Base-by-base conservation (phyloP, 73 alveolate genomes). In the Paramecium caudatum region DNA sequence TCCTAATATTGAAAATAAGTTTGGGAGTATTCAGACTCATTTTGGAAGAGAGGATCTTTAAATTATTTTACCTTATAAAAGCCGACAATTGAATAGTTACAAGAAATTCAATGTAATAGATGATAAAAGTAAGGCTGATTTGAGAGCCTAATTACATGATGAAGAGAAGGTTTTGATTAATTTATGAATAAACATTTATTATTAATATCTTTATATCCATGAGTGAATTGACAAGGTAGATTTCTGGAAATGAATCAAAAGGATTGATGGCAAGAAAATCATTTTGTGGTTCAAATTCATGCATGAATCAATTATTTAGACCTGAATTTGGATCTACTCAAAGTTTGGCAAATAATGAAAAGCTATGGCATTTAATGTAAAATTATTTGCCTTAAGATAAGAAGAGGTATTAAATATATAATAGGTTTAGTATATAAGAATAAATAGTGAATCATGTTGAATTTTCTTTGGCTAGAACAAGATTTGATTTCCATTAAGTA, bases 401-500 rank as follows among this genome's bases (percentile, higher is more conserved):
- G 61, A 74, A 74, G 55, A 74, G 65, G 88, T 74, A 74, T 74
- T 41, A 15, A 65, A 32, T 12, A 16, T 34, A 99, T 61, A 13
- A 86, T 10, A 62, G 34, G 16, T 47, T 41, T 41, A 63, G 85
- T 23, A 61, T 91, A 30, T 61, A 85, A 47, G 85, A 83, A 19
- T 34, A 81, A 10, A 63, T 91, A 37, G 91, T 83, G 27, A 62
- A 91, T 63, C 93, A 63, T 47, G 92, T 82, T 0, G 95, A 85
- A 69, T 91, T 61, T 63, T 61, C 93, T 17, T 43, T 91, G 15
- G 92, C 92, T 2, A 91, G 82, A 49, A 91, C 91, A 8, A 50
- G 94, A 90, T 90, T 82, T 81, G 92, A 91, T 82, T 68, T 63
- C 62, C 82, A 69, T 47, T 32, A 84, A 1, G 90, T 91, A 13